These are phyloP conservation scores for Heracleum sosnowskyi DNA, from an alignment of 129 eudicot genomes.

Conservation along the genomic window DNA sequence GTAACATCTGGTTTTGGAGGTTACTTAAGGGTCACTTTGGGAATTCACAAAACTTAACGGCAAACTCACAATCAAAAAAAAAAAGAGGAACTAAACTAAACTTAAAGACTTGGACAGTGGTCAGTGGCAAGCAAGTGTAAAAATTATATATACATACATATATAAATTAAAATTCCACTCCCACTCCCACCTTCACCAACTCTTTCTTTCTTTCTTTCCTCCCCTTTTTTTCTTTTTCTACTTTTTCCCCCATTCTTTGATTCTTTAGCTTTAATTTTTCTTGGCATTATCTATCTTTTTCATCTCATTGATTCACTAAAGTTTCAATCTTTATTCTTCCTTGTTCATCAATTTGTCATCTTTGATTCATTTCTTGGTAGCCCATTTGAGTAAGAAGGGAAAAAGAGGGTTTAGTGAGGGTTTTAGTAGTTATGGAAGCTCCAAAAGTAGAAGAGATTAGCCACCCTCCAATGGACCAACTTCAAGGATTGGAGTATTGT, in stretches of 20 bases:
- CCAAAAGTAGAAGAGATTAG: slow-evolving; percentile 91
- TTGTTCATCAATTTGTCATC: slow-evolving; percentile 6
- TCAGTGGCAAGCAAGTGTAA: slow-evolving; percentile 35
- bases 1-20: slow-evolving; percentile 82
- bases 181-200: slow-evolving; percentile 13
- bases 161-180: slow-evolving; percentile 8
- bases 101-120: slow-evolving; percentile 13
- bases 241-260: slow-evolving; percentile 27
- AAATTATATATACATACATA: not conserved
- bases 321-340: slow-evolving; percentile 9
- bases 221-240: slow-evolving; percentile 28
- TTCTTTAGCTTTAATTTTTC: slow-evolving; percentile 30
- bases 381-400: slow-evolving; percentile 24
- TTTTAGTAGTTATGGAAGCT: slow-evolving; percentile 52
- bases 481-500: slow-evolving; percentile 94
- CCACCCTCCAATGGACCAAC: slow-evolving; percentile 97
- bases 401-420: not conserved
- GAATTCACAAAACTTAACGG: slow-evolving; percentile 50
- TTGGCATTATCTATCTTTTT: slow-evolving; percentile 16
- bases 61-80: slow-evolving; percentile 28
- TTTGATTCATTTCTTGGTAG: slow-evolving; percentile 20
- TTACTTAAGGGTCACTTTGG: slow-evolving; percentile 68
- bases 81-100: not conserved
- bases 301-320: slow-evolving; percentile 8
- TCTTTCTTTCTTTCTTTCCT: slow-evolving; percentile 27